These are phyloP conservation scores for Teunomyces atbi DNA, from an alignment of 805 yeast species.

Conservation along the genomic window DNA sequence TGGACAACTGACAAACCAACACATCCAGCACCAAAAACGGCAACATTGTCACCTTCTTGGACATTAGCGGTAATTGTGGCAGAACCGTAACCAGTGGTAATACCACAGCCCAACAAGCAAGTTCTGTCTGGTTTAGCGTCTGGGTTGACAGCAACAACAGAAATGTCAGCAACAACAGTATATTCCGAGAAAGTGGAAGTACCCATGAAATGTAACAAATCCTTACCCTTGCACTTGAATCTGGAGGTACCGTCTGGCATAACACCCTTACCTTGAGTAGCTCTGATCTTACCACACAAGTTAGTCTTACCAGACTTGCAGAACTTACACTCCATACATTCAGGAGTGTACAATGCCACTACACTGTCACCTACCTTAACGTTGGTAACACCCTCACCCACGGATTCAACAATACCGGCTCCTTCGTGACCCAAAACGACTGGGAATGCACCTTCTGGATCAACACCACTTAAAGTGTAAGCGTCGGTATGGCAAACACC, in stretches of 20 bases:
- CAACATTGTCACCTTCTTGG: constrained; percentile 87
- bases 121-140: constrained; percentile 82
- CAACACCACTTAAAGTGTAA: constrained; percentile 89
- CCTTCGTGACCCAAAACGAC: constrained; percentile 96
- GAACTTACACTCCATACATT: constrained; percentile 92
- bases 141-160: constrained; percentile 88
- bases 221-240: constrained; percentile 83
- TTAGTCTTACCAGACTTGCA: constrained; percentile 95
- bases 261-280: constrained; percentile 96
- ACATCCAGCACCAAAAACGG: constrained; percentile 97
- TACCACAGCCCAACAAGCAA: constrained; percentile 96
- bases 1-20: constrained; percentile 95
- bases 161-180: constrained; percentile 96
- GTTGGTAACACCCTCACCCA: constrained; percentile 90
- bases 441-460: constrained; percentile 97
- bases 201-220: constrained; percentile 93
- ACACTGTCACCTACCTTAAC: constrained; percentile 95
- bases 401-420: constrained; percentile 92
- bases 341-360: constrained; percentile 93
- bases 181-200: constrained; percentile 96
- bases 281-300: constrained; percentile 92
- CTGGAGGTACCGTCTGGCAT: constrained; percentile 98
- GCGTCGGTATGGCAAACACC: constrained; percentile 99
- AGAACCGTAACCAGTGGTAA: constrained; percentile 98
- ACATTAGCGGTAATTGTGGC: constrained; percentile 93